These are phyloP conservation scores for Pisolithus sp. DNA, from an alignment of 768 basidiomycete genomes.

Conservation along the genomic window DNA sequence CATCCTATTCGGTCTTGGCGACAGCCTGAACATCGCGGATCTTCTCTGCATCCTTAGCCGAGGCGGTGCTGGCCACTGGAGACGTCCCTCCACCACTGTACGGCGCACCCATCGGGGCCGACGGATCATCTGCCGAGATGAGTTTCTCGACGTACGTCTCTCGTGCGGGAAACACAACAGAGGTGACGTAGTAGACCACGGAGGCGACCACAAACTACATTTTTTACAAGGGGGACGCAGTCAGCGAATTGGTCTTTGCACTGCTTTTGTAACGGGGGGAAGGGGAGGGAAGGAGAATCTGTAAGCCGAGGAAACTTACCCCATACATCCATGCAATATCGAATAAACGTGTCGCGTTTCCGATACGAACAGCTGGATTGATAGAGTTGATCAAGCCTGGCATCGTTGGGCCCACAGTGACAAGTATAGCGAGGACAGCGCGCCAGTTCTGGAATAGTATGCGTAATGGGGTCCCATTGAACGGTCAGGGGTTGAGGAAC, in stretches of 20 bases:
- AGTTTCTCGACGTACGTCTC: constrained; percentile 22
- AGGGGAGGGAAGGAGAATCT: too few species aligned
- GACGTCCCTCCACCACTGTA: background rate
- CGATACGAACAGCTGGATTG: constrained; percentile 56
- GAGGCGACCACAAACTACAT: constrained; percentile 20
- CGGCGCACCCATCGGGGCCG: background rate
- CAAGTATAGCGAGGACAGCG: constrained; percentile 60
- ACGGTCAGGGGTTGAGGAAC: constrained; percentile 22
- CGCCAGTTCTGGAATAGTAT: constrained; percentile 63
- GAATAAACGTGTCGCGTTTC: constrained; percentile 50
- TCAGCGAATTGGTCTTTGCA: background rate
- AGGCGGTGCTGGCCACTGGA: background rate
- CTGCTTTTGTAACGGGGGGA: too few species aligned
- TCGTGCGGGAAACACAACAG: constrained; percentile 18
- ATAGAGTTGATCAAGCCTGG: constrained; percentile 77
- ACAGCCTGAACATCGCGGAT: background rate
- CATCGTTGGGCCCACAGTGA: constrained; percentile 64
- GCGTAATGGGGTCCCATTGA: background rate
- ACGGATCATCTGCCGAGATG: constrained; percentile 16
- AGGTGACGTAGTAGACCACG: constrained; percentile 21
- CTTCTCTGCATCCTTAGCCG: background rate
- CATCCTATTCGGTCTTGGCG: background rate
- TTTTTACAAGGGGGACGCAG: background rate
- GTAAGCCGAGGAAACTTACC: constrained; percentile 31
- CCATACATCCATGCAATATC: constrained; percentile 75